Evolutionary conservation across 805 yeast species (phyloP), one percentile per base, ranked within the genome.

Genomic region (Wickerhamomyces silvicola): DNA sequence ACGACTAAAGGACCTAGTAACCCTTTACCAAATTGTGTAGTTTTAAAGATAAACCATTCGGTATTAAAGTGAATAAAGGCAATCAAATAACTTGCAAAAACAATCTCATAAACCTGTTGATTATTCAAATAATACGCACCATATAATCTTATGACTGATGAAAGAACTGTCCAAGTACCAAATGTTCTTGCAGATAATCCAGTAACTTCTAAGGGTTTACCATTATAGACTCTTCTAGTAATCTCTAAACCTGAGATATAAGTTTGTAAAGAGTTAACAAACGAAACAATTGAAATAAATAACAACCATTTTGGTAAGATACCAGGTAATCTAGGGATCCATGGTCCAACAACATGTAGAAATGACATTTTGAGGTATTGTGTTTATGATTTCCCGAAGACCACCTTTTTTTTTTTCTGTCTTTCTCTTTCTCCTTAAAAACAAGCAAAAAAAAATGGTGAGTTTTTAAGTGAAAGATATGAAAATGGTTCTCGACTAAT

Each of bases 141-240:
- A 56, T 83, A 86, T 42, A 79, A 69, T 53, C 98, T 75, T 29
- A 92, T 79, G 19, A 90, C 66, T 2, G 95, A 74, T 3, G 95
- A 78, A 46, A 88, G 70, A 24, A 88, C 65, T 0, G 98, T 92
- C 98, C 98, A 92, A 1, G 98, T 92, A 21, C 98, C 98, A 57
- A 92, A 92, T 0, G 98, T 90, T 49, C 98, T 74, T n/a, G 96
- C 95, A 46, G 92, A 77, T 43, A 92, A 66, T 10, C 62, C 57
- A 2, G 77, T 73, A 17, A 79, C 81, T 54, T 81, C 72, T 6
- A 52, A 43, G 11, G 88, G 86, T 28, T 70, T 59, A 31, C 59
- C 66, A 21, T 72, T 80, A 54, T 92, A 92, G 7, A 92, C 97
- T 42, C 77, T 69, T 45, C 81, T 75, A 3, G 96, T 83, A 33